Percentiles rank a stretch among this genome's conserved stretches.
These are phyloP conservation scores for Daldinia vernicosa DNA, from an alignment of 495 filamentous ascomycete genomes.

Conservation along the genomic window DNA sequence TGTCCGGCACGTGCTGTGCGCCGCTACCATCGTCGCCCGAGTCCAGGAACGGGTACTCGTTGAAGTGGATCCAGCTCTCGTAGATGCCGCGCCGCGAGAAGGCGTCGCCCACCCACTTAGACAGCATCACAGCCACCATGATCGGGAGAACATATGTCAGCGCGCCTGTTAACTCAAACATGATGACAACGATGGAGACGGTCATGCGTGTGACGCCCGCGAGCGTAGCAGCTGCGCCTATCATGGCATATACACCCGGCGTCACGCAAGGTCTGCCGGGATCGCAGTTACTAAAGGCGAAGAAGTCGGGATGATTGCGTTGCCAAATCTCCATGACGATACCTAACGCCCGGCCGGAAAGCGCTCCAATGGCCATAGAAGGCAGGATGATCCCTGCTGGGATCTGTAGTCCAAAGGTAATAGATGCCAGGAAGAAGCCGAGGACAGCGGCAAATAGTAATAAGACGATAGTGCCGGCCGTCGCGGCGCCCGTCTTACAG, in stretches of 20 bases:
- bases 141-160: conserved; percentile 97
- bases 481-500: conserved; percentile 77
- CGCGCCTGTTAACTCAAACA: conserved; percentile 97
- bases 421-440: conserved; percentile 83
- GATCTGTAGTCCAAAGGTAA: conserved; percentile 96
- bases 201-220: conserved; percentile 99
- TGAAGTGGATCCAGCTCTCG: conserved; percentile 96
- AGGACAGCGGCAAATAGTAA: conserved; percentile 81
- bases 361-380: conserved; percentile 94
- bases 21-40: conserved; percentile 77
- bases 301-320: conserved; percentile 73
- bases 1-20: conserved; percentile 75
- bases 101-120: conserved; percentile 98
- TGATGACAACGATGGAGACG: conserved; percentile 96
- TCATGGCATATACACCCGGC: conserved; percentile 94
- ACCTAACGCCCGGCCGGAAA: conserved; percentile 90
- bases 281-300: conserved; percentile 82
- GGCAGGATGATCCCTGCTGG: conserved; percentile 96
- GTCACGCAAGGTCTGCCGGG: conserved; percentile 92
- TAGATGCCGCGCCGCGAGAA: conserved; percentile 96
- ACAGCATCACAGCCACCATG: conserved; percentile 99
- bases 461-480: conserved; percentile 78
- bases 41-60: conserved; percentile 95
- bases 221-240: conserved; percentile 93
- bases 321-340: conserved; percentile 92